A percentile compares a stretch with the other conserved stretches of the same genome.
These are phyloP conservation scores for Scheffersomyces ergatensis DNA, from an alignment of 805 yeast species.

Conservation along the genomic window DNA sequence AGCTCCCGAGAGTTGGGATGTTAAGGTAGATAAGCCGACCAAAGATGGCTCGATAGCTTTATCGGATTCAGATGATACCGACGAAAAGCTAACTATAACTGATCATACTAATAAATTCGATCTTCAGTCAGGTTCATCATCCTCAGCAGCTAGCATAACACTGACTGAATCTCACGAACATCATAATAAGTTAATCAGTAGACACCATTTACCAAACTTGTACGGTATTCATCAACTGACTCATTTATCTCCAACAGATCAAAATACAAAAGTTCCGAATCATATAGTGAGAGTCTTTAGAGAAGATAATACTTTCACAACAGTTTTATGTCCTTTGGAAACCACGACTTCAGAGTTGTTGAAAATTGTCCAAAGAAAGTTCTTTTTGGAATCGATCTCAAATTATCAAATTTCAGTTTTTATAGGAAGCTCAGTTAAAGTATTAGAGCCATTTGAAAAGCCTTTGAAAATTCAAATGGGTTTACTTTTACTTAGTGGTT, in stretches of 20 bases:
- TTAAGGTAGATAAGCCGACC: constrained; percentile 23
- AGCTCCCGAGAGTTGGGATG: constrained; percentile 52
- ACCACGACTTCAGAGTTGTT: constrained; percentile 76
- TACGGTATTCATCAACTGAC: constrained; percentile 27
- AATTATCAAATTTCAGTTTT: constrained; percentile 74
- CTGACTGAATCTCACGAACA: neutral
- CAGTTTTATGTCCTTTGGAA: constrained; percentile 74
- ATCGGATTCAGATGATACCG: constrained; percentile 3
- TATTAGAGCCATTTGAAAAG: constrained; percentile 65
- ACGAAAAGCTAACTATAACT: neutral
- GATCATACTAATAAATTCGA: neutral
- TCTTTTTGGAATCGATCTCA: constrained; percentile 65
- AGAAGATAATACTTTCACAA: constrained; percentile 81
- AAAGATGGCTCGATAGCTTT: constrained; percentile 6
- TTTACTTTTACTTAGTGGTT: constrained; percentile 72
- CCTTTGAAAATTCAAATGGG: constrained; percentile 79
- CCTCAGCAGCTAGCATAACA: neutral
- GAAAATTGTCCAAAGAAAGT: constrained; percentile 69
- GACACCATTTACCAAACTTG: constrained; percentile 24
- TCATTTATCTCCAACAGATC: constrained; percentile 11
- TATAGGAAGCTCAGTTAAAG: constrained; percentile 74
- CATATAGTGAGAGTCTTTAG: constrained; percentile 72
- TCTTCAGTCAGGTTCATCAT: neutral
- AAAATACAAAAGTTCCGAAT: constrained; percentile 27
- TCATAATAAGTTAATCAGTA: neutral